Percentiles rank a stretch among this genome's conserved stretches.
phyloP scores from a whole-genome alignment of 257 asterid species.

The Misopates orontium region DNA sequence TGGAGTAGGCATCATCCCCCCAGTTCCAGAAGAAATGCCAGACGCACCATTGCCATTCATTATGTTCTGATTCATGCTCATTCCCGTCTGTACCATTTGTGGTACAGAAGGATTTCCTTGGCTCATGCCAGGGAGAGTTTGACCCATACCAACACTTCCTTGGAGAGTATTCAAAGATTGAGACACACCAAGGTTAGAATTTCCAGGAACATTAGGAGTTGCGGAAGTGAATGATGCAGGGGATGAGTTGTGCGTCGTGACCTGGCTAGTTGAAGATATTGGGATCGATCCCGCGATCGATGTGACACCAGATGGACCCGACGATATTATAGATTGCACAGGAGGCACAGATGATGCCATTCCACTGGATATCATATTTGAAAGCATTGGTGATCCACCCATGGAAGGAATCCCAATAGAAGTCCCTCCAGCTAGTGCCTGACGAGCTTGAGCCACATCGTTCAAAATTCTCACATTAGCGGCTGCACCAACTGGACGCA shows the following conservation, averaged over 20 bases:
- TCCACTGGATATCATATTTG: conserved; percentile 89
- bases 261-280: conserved; percentile 51
- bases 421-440: conserved; percentile 73
- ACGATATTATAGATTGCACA: conserved; percentile 62
- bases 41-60: conserved; percentile 45
- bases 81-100: conserved; percentile 73
- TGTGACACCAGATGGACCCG: conserved; percentile 63
- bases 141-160: conserved; percentile 65
- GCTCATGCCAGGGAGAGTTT: conserved; percentile 63
- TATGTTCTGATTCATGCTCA: conserved; percentile 61
- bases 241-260: conserved; percentile 54
- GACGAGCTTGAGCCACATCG: conserved; percentile 86
- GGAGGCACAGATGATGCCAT: conserved; percentile 74
- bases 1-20: conserved; percentile 80
- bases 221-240: conserved; percentile 64
- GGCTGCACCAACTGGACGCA: conserved; percentile 77
- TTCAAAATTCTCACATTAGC: conserved; percentile 85
- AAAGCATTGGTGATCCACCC: conserved; percentile 81
- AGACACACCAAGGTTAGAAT: conserved; percentile 56
- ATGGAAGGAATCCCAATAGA: conserved; percentile 69
- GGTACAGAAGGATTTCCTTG: conserved; percentile 67
- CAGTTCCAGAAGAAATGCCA: conserved; percentile 45
- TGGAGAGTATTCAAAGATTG: conserved; percentile 65
- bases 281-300: conserved; percentile 59
- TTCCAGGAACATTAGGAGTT: conserved; percentile 48